These are phyloP conservation scores for Podaxis rugospora DNA, from an alignment of 768 basidiomycete genomes.

Conservation along the genomic window DNA sequence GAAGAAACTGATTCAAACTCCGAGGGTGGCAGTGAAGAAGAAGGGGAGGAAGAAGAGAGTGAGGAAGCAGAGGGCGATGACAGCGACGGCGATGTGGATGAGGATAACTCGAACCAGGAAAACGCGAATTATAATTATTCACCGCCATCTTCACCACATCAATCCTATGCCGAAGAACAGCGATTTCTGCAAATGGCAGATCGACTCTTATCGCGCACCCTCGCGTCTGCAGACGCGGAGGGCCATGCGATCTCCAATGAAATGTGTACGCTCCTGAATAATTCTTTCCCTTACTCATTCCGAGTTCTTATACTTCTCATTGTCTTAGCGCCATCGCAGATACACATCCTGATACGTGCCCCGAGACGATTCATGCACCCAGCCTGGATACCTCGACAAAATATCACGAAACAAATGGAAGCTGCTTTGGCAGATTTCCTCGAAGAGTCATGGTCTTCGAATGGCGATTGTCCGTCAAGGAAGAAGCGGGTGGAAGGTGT, in stretches of 20 bases:
- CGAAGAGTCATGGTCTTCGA: conserved; percentile 22
- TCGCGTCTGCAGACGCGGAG: conserved; percentile 29
- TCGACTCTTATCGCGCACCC: conserved; percentile 30
- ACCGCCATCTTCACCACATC: conserved; percentile 12
- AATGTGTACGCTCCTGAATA: conserved; percentile 21
- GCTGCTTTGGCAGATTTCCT: conserved; percentile 35
- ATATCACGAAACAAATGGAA: conserved; percentile 34
- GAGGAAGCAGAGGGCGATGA: conserved; percentile 2
- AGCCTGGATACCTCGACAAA: conserved; percentile 44
- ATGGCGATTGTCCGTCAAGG: conserved; percentile 1
- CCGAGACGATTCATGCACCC: conserved; percentile 43
- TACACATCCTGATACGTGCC: conserved; percentile 42
- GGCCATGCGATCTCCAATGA: conserved; percentile 33
- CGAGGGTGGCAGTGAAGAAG: background rate
- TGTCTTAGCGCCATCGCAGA: conserved; percentile 37
- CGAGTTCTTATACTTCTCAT: background rate
- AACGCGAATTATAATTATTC: background rate
- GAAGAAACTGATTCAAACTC: conserved; percentile 2
- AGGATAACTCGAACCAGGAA: conserved; percentile 4
- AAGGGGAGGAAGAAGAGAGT: conserved; percentile 9
- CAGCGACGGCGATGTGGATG: conserved; percentile 5
- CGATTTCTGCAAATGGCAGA: conserved; percentile 29
- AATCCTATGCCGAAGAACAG: conserved; percentile 27
- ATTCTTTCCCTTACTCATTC: background rate
- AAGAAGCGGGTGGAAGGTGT: conserved; percentile 39